A percentile compares a stretch with the other conserved stretches of the same genome.
These are phyloP conservation scores for Thozetella sp. DNA, from an alignment of 495 filamentous ascomycete genomes.

Conservation along the genomic window DNA sequence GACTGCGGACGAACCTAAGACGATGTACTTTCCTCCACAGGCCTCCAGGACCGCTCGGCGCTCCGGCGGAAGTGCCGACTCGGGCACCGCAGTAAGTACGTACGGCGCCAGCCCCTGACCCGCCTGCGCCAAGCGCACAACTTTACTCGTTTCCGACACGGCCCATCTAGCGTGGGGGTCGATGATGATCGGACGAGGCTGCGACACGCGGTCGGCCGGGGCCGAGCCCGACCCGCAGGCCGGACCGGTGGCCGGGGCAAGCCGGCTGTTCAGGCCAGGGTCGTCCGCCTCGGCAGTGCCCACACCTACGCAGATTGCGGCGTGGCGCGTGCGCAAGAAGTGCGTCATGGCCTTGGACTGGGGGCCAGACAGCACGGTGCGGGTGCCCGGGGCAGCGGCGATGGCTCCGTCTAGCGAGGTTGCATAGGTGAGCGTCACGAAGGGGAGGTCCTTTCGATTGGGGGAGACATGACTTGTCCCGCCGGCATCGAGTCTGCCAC, in stretches of 20 bases:
- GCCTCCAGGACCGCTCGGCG: slow-evolving; percentile 27
- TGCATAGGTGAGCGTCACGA: slow-evolving; percentile 80
- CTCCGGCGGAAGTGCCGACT: slow-evolving; percentile 13
- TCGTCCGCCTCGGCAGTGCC: slow-evolving; percentile 85
- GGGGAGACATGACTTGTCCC: no score
- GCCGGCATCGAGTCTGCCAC: no score
- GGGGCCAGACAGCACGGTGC: slow-evolving; percentile 78
- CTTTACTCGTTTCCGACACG: slow-evolving; percentile 56
- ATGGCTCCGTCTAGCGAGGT: slow-evolving; percentile 85
- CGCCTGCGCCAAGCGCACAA: slow-evolving; percentile 63
- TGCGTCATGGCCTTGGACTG: slow-evolving; percentile 90
- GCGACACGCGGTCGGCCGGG: slow-evolving; percentile 25
- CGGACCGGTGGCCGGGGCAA: background rate
- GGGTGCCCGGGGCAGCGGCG: slow-evolving; percentile 71
- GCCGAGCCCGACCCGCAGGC: background rate
- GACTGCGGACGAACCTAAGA: slow-evolving; percentile 10
- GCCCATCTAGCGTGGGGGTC: slow-evolving; percentile 75
- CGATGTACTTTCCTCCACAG: slow-evolving; percentile 39
- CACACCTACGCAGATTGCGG: slow-evolving; percentile 83
- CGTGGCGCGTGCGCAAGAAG: slow-evolving; percentile 78
- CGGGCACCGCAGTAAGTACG: slow-evolving; percentile 53
- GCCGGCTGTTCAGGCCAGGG: slow-evolving; percentile 66
- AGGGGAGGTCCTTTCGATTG: slow-evolving; percentile 17
- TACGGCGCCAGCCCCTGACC: slow-evolving; percentile 73
- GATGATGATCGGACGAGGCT: slow-evolving; percentile 79